Conservation (phyloP, 192 early-diverging fungal genomes). For the Backusella parvicylindrica region DNA sequence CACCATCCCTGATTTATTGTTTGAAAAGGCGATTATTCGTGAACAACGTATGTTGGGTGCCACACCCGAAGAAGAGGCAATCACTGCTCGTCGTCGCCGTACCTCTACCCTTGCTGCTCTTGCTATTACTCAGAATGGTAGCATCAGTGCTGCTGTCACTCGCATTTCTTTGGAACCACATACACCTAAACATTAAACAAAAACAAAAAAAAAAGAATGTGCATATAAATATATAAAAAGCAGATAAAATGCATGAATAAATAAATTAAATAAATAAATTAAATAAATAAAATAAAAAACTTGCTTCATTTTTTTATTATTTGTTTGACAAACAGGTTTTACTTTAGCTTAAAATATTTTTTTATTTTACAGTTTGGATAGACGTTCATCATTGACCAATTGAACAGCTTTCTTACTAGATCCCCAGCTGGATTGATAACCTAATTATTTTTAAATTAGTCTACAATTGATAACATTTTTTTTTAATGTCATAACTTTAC, state of each 20-base stretch:
- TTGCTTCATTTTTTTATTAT: neutral
- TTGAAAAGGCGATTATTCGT: slow-evolving; percentile 35
- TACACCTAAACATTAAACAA: neutral
- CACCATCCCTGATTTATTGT: slow-evolving; percentile 67
- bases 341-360: neutral
- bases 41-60: slow-evolving; percentile 6
- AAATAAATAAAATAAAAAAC: neutral
- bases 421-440: slow-evolving; percentile 31
- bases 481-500: neutral
- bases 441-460: neutral
- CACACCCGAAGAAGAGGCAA: slow-evolving; percentile 10
- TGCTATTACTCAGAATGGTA: slow-evolving; percentile 22
- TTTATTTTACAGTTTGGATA: slow-evolving; percentile 20
- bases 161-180: neutral
- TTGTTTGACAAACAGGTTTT: neutral
- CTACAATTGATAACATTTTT: neutral
- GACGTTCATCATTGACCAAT: neutral
- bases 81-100: neutral
- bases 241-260: neutral
- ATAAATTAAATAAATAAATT: neutral
- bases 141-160: slow-evolving; percentile 12
- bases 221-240: neutral
- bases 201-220: neutral
- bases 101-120: slow-evolving; percentile 15
- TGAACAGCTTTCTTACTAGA: slow-evolving; percentile 12